Conservation (phyloP, 1,284 basidiomycete genomes). For the Rhodotorula sp. region DNA sequence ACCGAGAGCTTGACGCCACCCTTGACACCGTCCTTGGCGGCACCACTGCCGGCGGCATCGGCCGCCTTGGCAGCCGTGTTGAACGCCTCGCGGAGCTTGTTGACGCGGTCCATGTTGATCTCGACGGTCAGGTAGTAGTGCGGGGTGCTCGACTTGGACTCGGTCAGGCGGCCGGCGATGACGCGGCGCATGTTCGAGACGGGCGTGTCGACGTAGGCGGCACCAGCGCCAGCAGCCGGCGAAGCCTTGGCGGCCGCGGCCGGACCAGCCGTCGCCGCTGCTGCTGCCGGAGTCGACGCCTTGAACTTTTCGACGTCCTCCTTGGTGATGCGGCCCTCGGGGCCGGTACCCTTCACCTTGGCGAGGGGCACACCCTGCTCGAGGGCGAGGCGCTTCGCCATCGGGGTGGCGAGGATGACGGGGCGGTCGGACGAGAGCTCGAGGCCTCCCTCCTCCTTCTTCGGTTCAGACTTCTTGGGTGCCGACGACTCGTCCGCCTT, state of each 20-base stretch:
- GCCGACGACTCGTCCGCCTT: slow-evolving; percentile 44
- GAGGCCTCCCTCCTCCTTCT: slow-evolving; percentile 55
- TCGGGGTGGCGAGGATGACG: slow-evolving; percentile 86
- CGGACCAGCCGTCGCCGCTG: slow-evolving; percentile 47
- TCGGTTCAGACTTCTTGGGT: slow-evolving; percentile 36
- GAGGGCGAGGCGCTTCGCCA: slow-evolving; percentile 94
- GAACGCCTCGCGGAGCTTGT: slow-evolving; percentile 93
- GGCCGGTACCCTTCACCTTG: slow-evolving; percentile 91
- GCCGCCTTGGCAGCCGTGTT: slow-evolving; percentile 74
- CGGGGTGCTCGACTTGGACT: slow-evolving; percentile 91
- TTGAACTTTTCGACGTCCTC: slow-evolving; percentile 87
- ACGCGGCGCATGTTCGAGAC: slow-evolving; percentile 90
- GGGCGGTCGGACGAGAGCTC: slow-evolving; percentile 44
- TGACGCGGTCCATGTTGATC: slow-evolving; percentile 93
- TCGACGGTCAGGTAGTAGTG: slow-evolving; percentile 97
- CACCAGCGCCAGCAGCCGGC: slow-evolving; percentile 52
- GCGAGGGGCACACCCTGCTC: slow-evolving; percentile 89
- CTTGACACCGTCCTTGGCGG: slow-evolving; percentile 64
- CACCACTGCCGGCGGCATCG: slow-evolving; percentile 53
- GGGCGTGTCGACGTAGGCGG: slow-evolving; percentile 86
- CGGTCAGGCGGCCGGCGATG: slow-evolving; percentile 84
- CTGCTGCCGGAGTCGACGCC: slow-evolving; percentile 42
- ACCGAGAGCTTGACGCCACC: slow-evolving; percentile 80
- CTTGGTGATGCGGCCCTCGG: slow-evolving; percentile 87
- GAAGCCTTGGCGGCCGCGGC: slow-evolving; percentile 52